Evolutionary conservation across 1,284 basidiomycete species (phyloP), one percentile per base, ranked within the genome.

Genomic region (Sutorius eximius): DNA sequence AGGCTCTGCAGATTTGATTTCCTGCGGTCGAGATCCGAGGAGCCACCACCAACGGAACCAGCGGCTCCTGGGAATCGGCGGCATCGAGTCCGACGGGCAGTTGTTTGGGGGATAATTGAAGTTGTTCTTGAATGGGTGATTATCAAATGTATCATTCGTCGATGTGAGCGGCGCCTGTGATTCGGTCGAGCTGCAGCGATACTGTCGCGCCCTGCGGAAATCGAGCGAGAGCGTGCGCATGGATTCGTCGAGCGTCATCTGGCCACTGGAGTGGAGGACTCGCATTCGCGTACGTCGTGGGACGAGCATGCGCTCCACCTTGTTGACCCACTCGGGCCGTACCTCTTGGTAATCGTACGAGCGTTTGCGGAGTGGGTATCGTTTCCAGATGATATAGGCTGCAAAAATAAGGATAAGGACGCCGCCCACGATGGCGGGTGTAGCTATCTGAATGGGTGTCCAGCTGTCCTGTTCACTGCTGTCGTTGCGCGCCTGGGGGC

Each of bases 401-500:
- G 56, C 32, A n/a, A 67, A 62, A 16, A 70, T 11, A 3, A 68
- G 44, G n/a, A 71, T 24, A 5, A 72, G 59, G 16, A 53, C 61
- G 2, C 65, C 52, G n/a, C 66, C 67, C 18, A 67, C 62, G 30
- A 71, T 62, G 22, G 68, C 57, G 7, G 77, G 74, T 0, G 67
- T 53, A 11, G 71, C 60, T 42, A 74, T 74, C 55, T 77, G 72
- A 10, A 71, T 7, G 5, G 61, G 30, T 3, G 63, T 57, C 73
- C 75, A 75, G 53, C 54, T 12, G 40, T 33, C 42, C 3, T 27
- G 24, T 16, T 18, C 18, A 40, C 8, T 5, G 18, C 20, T 40
- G 32, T 51, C 52, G 11, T 53, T 41, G 30, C 64, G 61, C 43
- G 50, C 46, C 66, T 68, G 42, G 22, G 45, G 30, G 48, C 3